Evolutionary conservation across 495 filamentous ascomycete genomes (phyloP).

Genomic region (Trichoderma parareesei): DNA sequence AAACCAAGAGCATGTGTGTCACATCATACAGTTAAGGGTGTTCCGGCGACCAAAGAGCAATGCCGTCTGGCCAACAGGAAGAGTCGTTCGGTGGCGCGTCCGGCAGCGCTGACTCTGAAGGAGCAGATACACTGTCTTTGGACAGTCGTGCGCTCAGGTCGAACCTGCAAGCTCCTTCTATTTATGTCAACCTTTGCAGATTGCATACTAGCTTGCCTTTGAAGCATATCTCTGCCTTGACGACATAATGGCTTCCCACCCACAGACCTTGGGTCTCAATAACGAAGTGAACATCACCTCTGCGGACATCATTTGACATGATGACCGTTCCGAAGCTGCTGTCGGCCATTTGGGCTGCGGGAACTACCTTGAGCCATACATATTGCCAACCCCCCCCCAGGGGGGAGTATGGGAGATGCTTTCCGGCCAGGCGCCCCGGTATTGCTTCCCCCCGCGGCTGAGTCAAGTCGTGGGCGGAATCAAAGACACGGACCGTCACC

Average conservation of each 20-base stretch:
- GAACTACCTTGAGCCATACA: constrained; percentile 52
- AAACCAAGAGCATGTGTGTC: constrained; percentile 27
- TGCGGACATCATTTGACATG: constrained; percentile 22
- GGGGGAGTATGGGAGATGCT: constrained; percentile 58
- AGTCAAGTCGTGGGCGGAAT: constrained; percentile 43
- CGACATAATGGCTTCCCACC: constrained; percentile 22
- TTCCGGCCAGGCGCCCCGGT: constrained; percentile 40
- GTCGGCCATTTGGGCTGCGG: constrained; percentile 28
- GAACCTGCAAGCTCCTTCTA: constrained; percentile 35
- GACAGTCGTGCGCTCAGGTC: constrained; percentile 39
- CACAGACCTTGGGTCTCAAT: constrained; percentile 22
- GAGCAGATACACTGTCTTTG: constrained; percentile 21
- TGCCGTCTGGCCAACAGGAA: constrained; percentile 22
- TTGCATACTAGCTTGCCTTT: constrained; percentile 20
- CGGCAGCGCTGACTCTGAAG: background rate
- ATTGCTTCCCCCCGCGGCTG: constrained; percentile 37
- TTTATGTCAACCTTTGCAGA: constrained; percentile 25
- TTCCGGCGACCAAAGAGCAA: constrained; percentile 46
- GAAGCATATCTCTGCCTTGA: constrained; percentile 26
- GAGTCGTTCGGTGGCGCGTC: constrained; percentile 11
- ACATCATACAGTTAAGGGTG: constrained; percentile 51
- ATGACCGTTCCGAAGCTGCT: constrained; percentile 25
- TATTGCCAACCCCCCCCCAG: constrained; percentile 57
- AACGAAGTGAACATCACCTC: constrained; percentile 20
- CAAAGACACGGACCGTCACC: constrained; percentile 27